Base-by-base conservation (phyloP, 495 filamentous ascomycete genomes). In the Lophium mytilinum region DNA sequence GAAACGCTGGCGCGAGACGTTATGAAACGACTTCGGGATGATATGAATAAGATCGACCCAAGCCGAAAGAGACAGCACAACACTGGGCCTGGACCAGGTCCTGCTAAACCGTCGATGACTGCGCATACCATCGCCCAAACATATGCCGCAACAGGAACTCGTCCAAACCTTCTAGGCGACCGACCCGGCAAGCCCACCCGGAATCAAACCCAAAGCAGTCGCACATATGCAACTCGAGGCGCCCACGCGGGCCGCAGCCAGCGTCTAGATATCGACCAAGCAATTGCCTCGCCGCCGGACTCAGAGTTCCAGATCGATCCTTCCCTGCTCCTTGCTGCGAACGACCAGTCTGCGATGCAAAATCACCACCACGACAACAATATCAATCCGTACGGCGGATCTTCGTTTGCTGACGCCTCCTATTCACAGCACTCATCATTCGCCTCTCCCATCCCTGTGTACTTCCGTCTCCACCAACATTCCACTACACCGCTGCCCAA, bases 1-100 rank as follows among this genome's bases (percentile, higher is more conserved):
- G 83, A 90, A 50, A 73, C 83, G 0, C 73, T 92, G 1, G 84
- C 82, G 50, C 75, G 84, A 37, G 88, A 91, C 73, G 85, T 85
- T 5, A 80, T 84, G 77, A 88, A 90, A 69, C 77, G 88, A 24
- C 78, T 86, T 33, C 80, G 83, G 10, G 82, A 86, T 60, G 84
- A 89, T 59, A 79, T 79, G 54, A 78, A 76, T 0, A 83, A 80
- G 62, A 71, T 76, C 53, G 78, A 85, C 68, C 77, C 82, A 1
- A 68, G 72, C 4, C 69, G 72, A 52, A 84, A 81, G 65, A 78
- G 71, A 65, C 68, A 66, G 34, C 36, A 48, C 14, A 50, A 62
- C 52, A 41, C 34, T 41, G 64, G 58, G 46, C 58, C 58, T 8
- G 69, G 68, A 1, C 67, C 71, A 11, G 69, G 67, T 4, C 70